A percentile compares a stretch with the other conserved stretches of the same genome.
Evolutionary conservation across 2,329 filamentous ascomycete species (phyloP).

Genomic region (Bipolaris sorokiniana): DNA sequence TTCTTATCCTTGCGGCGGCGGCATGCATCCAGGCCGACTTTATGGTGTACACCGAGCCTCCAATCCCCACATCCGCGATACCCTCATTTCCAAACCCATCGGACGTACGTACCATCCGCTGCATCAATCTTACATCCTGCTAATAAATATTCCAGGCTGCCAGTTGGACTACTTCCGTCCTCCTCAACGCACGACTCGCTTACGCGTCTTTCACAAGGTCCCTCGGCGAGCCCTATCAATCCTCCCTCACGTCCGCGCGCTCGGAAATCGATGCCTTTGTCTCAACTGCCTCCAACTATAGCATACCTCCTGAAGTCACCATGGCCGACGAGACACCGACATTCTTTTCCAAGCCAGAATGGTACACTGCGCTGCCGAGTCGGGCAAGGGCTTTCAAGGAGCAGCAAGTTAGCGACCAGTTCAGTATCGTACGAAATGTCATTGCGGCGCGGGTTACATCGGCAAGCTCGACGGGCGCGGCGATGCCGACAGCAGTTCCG

Average conservation of each 20-base stretch:
- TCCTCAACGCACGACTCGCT: conserved; percentile 33
- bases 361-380: conserved; percentile 40
- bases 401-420: conserved; percentile 39
- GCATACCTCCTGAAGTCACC: conserved; percentile 36
- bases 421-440: conserved; percentile 35
- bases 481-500: conserved; percentile 27
- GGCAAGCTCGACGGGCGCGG: conserved; percentile 25
- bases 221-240: conserved; percentile 34
- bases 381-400: conserved; percentile 39
- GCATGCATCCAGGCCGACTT: conserved; percentile 34
- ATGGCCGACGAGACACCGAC: conserved; percentile 28
- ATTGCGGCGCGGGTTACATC: conserved; percentile 25
- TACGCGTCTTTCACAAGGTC: conserved; percentile 29
- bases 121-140: not conserved
- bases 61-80: conserved; percentile 36
- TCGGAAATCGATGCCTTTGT: conserved; percentile 38
- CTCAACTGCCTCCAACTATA: conserved; percentile 31
- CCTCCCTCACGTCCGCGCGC: conserved; percentile 33
- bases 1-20: conserved; percentile 25
- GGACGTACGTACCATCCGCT: conserved; percentile 22
- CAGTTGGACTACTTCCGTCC: conserved; percentile 38
- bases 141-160: conserved; percentile 25
- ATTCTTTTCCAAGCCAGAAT: conserved; percentile 31
- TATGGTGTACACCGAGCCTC: conserved; percentile 41
- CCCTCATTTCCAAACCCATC: conserved; percentile 32